phyloP scores from a whole-genome alignment of 495 filamentous ascomycete genomes.

The Jackrogersella minutella region DNA sequence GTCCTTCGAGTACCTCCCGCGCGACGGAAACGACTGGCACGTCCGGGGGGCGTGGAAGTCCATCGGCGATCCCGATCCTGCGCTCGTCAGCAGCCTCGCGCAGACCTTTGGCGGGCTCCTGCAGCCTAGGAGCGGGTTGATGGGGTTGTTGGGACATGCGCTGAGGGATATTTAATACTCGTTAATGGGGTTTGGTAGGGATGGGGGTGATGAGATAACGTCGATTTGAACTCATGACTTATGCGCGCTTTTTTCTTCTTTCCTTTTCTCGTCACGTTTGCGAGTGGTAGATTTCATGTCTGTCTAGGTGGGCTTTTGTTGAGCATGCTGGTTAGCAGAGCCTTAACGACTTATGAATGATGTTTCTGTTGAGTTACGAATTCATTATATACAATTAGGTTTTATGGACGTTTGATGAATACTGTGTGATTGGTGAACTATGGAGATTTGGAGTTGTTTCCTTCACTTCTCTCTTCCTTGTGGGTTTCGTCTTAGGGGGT shows the following conservation, averaged over 20 bases:
- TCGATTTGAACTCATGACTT: background rate
- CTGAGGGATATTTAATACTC: slow-evolving; percentile 16
- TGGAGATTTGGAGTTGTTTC: too few species aligned
- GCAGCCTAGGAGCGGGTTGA: slow-evolving; percentile 4
- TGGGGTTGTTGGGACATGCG: slow-evolving; percentile 17
- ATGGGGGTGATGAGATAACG: background rate
- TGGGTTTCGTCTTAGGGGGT: too few species aligned
- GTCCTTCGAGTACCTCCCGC: slow-evolving; percentile 30
- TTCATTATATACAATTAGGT: too few species aligned
- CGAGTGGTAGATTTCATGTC: background rate
- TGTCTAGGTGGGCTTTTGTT: background rate
- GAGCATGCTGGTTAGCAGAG: background rate
- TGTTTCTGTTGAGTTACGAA: background rate
- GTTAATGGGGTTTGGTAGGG: background rate
- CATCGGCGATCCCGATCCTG: slow-evolving; percentile 30
- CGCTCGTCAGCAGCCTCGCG: slow-evolving; percentile 17
- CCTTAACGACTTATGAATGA: background rate
- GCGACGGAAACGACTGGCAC: slow-evolving; percentile 26
- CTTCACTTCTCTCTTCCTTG: too few species aligned
- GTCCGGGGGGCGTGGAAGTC: slow-evolving; percentile 31
- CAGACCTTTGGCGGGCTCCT: slow-evolving; percentile 23
- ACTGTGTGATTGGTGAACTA: too few species aligned
- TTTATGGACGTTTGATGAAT: too few species aligned
- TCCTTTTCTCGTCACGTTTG: background rate
- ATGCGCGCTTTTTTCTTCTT: background rate